These are phyloP conservation scores for Neopestalotiopsis clavispora DNA, from an alignment of 2,329 filamentous ascomycete genomes.

Conservation along the genomic window DNA sequence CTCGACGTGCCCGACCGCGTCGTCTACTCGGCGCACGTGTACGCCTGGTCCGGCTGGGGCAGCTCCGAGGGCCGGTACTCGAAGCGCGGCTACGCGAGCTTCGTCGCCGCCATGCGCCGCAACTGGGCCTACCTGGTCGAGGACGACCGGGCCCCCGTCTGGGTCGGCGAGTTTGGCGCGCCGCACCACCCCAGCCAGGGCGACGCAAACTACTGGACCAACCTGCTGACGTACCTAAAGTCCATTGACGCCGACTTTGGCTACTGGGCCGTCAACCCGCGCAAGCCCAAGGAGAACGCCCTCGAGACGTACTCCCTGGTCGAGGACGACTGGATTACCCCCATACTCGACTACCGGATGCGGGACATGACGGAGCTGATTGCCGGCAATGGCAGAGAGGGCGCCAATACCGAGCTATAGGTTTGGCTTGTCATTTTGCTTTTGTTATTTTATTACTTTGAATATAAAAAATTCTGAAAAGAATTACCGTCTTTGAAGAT, in stretches of 20 bases:
- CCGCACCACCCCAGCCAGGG: conserved; percentile 57
- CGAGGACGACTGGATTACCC: conserved; percentile 67
- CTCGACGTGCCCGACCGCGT: conserved; percentile 60
- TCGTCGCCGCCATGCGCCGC: conserved; percentile 63
- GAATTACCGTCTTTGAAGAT: too few relatives aligned
- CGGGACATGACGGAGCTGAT: conserved; percentile 64
- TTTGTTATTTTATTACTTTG: too few relatives aligned
- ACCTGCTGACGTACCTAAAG: conserved; percentile 64
- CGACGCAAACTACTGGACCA: conserved; percentile 69
- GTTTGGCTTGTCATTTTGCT: neutral
- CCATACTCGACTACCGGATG: conserved; percentile 66
- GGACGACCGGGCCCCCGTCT: conserved; percentile 62
- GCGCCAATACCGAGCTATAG: conserved; percentile 2
- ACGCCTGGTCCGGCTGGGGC: conserved; percentile 74
- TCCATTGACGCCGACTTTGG: conserved; percentile 67
- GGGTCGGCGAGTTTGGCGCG: conserved; percentile 71
- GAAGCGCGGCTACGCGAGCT: conserved; percentile 65
- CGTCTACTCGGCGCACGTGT: conserved; percentile 73
- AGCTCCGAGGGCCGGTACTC: conserved; percentile 63
- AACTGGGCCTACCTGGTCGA: conserved; percentile 72
- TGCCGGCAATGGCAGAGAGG: conserved; percentile 21
- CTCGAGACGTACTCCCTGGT: conserved; percentile 67
- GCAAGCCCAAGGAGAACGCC: conserved; percentile 63
- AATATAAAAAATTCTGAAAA: too few relatives aligned
- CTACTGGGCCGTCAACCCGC: conserved; percentile 73